Percentiles rank a stretch among this genome's conserved stretches.
Conservation (phyloP, 768 basidiomycete species). For the Gloeophyllum trabeum region DNA sequence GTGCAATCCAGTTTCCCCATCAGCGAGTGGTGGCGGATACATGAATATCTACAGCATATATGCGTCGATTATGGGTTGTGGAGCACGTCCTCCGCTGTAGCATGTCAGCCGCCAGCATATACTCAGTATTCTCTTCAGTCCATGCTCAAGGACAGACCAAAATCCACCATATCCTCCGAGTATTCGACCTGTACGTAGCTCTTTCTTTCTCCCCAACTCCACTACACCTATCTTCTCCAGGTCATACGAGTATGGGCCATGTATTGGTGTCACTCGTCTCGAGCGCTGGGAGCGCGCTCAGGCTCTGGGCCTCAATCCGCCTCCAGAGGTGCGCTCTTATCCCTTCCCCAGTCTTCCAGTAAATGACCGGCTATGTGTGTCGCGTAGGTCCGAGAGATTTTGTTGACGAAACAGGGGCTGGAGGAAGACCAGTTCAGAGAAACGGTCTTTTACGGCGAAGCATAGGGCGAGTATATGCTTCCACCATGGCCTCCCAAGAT, state of each 20-base stretch:
- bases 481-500: too few species aligned
- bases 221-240: slow-evolving; percentile 20
- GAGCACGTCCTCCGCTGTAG: too few species aligned
- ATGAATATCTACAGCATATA: too few species aligned
- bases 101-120: too few species aligned
- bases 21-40: neutral
- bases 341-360: neutral
- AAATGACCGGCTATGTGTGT: slow-evolving; percentile 1
- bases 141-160: slow-evolving; percentile 51
- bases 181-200: slow-evolving; percentile 60
- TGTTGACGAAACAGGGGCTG: slow-evolving; percentile 55
- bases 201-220: neutral
- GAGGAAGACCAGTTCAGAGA: slow-evolving; percentile 43
- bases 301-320: slow-evolving; percentile 69
- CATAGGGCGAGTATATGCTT: too few species aligned
- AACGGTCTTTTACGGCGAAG: slow-evolving; percentile 44
- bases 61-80: too few species aligned
- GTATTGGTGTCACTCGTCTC: slow-evolving; percentile 66
- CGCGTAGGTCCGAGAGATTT: slow-evolving; percentile 63
- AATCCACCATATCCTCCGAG: slow-evolving; percentile 61
- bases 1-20: neutral
- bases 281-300: slow-evolving; percentile 84
- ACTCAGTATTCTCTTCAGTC: slow-evolving; percentile 30
- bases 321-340: slow-evolving; percentile 46
- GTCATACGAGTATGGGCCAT: slow-evolving; percentile 74